phyloP scores from a whole-genome alignment of 2,329 filamentous ascomycete species.

The Sporothrix mexicana region DNA sequence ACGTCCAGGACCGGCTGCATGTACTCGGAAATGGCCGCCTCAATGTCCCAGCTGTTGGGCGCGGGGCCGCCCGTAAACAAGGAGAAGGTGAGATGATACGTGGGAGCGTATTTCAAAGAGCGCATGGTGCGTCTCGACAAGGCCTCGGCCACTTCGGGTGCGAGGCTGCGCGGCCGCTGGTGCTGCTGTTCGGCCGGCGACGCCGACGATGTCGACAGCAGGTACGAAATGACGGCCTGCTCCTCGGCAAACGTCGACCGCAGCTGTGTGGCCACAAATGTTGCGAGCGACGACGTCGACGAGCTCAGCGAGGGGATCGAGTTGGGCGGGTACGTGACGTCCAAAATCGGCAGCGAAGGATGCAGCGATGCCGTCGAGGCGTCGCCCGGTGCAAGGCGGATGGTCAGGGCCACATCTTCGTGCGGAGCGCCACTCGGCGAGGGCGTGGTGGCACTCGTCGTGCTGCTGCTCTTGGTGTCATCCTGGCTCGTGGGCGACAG shows the following conservation, averaged over 20 bases:
- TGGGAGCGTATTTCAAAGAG: slow-evolving; percentile 88
- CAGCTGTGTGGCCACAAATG: slow-evolving; percentile 78
- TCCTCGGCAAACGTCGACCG: slow-evolving; percentile 84
- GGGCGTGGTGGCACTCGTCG: background rate
- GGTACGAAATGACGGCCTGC: slow-evolving; percentile 80
- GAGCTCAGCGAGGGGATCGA: slow-evolving; percentile 70
- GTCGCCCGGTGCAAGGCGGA: slow-evolving; percentile 71
- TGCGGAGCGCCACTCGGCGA: slow-evolving; percentile 39
- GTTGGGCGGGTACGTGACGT: slow-evolving; percentile 76
- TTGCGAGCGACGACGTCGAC: slow-evolving; percentile 74
- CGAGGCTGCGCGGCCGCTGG: slow-evolving; percentile 53
- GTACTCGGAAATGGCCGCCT: slow-evolving; percentile 78
- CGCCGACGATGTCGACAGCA: slow-evolving; percentile 66
- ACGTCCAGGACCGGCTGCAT: slow-evolving; percentile 81
- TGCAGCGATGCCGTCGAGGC: slow-evolving; percentile 68
- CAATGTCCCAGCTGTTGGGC: slow-evolving; percentile 91
- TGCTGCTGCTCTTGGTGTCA: slow-evolving; percentile 44
- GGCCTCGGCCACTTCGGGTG: slow-evolving; percentile 59
- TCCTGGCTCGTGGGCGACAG: slow-evolving; percentile 44
- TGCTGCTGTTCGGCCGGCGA: slow-evolving; percentile 49
- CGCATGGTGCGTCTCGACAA: slow-evolving; percentile 76
- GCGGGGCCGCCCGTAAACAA: slow-evolving; percentile 80
- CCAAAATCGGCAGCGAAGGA: slow-evolving; percentile 71
- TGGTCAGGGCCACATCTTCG: slow-evolving; percentile 66
- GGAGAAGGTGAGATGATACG: slow-evolving; percentile 95